phyloP scores from a whole-genome alignment of 1,139 yeast genomes.

The Debaryomycetaceae sp. region DNA sequence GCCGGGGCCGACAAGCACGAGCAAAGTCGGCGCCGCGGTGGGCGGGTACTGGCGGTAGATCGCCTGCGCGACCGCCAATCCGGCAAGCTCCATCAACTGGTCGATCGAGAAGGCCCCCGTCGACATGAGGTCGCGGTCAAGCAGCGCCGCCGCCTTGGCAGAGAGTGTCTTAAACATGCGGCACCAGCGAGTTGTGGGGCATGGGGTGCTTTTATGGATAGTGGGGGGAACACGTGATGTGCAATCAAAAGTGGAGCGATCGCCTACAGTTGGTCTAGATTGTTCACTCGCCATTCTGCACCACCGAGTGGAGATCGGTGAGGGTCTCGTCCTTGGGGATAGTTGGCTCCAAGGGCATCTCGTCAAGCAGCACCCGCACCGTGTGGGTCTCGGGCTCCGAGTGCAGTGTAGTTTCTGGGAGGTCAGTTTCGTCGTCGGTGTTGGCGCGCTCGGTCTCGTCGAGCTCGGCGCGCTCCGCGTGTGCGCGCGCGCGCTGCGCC shows the following conservation, averaged over 20 bases:
- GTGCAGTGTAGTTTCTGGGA: slow-evolving; percentile 1
- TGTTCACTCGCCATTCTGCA: slow-evolving; percentile 9
- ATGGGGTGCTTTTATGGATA: background rate
- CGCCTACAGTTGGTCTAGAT: slow-evolving; percentile 2
- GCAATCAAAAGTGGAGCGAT: background rate
- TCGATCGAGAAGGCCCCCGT: slow-evolving; percentile 80
- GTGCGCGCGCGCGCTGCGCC: slow-evolving; percentile 12
- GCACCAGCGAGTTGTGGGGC: background rate
- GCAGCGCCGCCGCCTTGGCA: slow-evolving; percentile 68
- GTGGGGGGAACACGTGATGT: background rate
- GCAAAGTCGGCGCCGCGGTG: slow-evolving; percentile 34
- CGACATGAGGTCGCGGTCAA: slow-evolving; percentile 87
- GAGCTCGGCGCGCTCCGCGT: slow-evolving; percentile 6
- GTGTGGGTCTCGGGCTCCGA: background rate
- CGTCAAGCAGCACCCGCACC: slow-evolving; percentile 2
- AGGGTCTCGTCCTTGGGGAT: slow-evolving; percentile 50
- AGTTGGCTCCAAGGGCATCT: slow-evolving; percentile 6
- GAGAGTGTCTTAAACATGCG: slow-evolving; percentile 36
- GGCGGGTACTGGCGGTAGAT: slow-evolving; percentile 66
- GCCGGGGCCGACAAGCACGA: slow-evolving; percentile 89
- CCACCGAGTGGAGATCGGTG: slow-evolving; percentile 49
- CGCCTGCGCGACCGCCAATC: slow-evolving; percentile 89
- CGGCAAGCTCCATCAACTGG: slow-evolving; percentile 96
- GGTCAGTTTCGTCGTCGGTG: slow-evolving; percentile 3
- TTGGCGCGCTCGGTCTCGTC: background rate